Evolutionary conservation across 352 stramenopile genomes (phyloP).

Genomic region (Salisapilia sapeloensis): DNA sequence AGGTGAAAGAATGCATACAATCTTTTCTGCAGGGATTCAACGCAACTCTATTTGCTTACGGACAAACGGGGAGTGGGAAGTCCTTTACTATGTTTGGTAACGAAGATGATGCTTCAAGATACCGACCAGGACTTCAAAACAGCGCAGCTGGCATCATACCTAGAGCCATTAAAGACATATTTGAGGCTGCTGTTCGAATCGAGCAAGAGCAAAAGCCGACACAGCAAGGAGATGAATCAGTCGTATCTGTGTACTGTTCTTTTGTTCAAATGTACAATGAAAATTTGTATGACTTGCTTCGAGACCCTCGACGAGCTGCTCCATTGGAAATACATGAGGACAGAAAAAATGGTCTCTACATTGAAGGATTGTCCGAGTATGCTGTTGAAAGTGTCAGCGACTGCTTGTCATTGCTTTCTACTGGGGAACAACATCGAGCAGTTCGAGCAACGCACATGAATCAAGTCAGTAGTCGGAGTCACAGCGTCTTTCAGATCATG

Average conservation of each 20-base stretch:
- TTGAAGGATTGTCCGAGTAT: constrained; percentile 85
- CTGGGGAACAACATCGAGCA: constrained; percentile 72
- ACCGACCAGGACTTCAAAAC: constrained; percentile 52
- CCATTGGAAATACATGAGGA: constrained; percentile 79
- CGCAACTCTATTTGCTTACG: constrained; percentile 72
- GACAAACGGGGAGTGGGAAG: constrained; percentile 72
- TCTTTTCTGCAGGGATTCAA: constrained; percentile 74
- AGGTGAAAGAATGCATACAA: constrained; percentile 55
- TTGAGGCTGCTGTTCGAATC: constrained; percentile 44
- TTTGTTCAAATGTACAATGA: constrained; percentile 90
- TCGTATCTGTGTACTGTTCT: constrained; percentile 62
- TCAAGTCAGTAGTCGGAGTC: constrained; percentile 75
- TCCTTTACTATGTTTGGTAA: constrained; percentile 79
- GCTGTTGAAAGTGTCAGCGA: constrained; percentile 70
- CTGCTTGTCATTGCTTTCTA: constrained; percentile 70
- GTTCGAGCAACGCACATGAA: constrained; percentile 87
- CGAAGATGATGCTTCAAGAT: constrained; percentile 51
- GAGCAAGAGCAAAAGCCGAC: constrained; percentile 19
- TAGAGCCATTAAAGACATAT: constrained; percentile 78
- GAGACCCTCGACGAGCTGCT: constrained; percentile 55
- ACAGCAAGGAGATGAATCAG: no score
- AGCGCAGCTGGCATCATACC: constrained; percentile 81
- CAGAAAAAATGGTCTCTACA: constrained; percentile 75
- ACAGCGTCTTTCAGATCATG: constrained; percentile 81
- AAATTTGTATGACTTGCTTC: constrained; percentile 78